A percentile compares a stretch with the other conserved stretches of the same genome.
phyloP scores from a whole-genome alignment of 192 early-diverging fungal species.

The Coemansia sp. region DNA sequence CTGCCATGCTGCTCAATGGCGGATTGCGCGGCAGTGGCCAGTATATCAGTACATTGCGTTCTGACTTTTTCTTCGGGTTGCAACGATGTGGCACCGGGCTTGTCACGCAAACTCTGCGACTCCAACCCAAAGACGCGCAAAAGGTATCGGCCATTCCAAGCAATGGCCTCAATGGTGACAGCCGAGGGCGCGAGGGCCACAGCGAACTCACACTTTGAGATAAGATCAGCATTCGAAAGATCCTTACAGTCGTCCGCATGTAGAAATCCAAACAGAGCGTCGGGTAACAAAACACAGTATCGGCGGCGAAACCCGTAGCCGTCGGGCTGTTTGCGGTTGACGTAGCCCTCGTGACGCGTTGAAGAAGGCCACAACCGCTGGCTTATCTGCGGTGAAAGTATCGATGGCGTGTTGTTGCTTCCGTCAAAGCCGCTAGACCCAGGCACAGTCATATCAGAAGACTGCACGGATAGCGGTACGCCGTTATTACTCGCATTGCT shows the following conservation, averaged over 20 bases:
- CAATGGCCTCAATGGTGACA: conserved; percentile 47
- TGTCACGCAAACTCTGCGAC: conserved; percentile 38
- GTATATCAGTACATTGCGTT: conserved; percentile 50
- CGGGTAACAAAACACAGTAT: conserved; percentile 43
- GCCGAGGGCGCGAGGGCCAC: conserved; percentile 37
- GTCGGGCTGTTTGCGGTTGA: conserved; percentile 45
- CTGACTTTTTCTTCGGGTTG: conserved; percentile 25
- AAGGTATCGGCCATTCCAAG: conserved; percentile 52
- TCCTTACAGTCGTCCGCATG: conserved; percentile 41
- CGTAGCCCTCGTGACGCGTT: conserved; percentile 47
- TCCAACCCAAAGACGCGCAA: conserved; percentile 49
- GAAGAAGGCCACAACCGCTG: conserved; percentile 30
- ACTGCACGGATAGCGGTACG: conserved; percentile 10
- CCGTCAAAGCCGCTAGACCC: neutral
- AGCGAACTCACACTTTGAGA: conserved; percentile 44
- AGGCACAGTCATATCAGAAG: conserved; percentile 8
- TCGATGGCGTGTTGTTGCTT: conserved; percentile 13
- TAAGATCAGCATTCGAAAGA: conserved; percentile 14
- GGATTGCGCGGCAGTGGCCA: conserved; percentile 49
- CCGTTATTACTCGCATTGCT: conserved; percentile 32
- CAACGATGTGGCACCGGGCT: conserved; percentile 36
- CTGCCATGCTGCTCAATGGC: conserved; percentile 54
- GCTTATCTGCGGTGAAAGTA: conserved; percentile 28
- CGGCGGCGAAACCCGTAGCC: conserved; percentile 57
- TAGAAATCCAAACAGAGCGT: conserved; percentile 39